phyloP scores from a whole-genome alignment of 73 alveolate genomes.

The Diophrys sp. region DNA sequence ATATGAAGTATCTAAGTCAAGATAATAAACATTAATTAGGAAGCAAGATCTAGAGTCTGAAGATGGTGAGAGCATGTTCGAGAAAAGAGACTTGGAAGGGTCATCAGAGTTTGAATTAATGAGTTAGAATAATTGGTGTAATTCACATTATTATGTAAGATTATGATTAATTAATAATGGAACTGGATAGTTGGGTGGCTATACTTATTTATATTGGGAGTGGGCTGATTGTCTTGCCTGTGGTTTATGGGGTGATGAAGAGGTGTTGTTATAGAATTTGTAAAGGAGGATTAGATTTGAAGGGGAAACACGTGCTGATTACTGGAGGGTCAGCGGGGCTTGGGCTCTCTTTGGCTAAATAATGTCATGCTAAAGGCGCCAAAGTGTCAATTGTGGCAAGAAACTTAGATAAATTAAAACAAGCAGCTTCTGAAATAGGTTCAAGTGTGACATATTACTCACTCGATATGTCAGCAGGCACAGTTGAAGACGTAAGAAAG shows the following conservation, averaged over 20 bases:
- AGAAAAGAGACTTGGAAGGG: no score
- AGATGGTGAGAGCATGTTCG: no score
- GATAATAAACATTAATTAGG: no score
- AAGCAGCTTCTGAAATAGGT: background rate
- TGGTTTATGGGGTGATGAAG: background rate
- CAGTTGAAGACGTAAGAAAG: background rate
- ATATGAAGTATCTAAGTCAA: no score
- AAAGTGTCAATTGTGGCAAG: slow-evolving; percentile 6
- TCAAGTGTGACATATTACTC: background rate
- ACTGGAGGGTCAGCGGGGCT: slow-evolving; percentile 15
- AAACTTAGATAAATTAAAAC: background rate
- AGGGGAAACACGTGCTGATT: slow-evolving; percentile 2
- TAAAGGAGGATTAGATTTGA: background rate
- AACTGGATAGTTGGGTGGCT: no score
- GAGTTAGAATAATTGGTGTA: no score
- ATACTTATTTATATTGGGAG: background rate
- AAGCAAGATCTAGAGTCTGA: no score
- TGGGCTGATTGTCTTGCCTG: background rate
- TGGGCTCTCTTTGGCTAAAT: background rate
- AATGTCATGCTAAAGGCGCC: slow-evolving; percentile 1
- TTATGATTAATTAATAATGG: no score
- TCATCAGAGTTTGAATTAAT: no score
- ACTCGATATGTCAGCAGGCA: slow-evolving; percentile 1
- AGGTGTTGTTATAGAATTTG: background rate
- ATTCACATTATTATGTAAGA: no score